phyloP scores from a whole-genome alignment of 148 eudicot genomes.

The Nyssa sinensis region DNA sequence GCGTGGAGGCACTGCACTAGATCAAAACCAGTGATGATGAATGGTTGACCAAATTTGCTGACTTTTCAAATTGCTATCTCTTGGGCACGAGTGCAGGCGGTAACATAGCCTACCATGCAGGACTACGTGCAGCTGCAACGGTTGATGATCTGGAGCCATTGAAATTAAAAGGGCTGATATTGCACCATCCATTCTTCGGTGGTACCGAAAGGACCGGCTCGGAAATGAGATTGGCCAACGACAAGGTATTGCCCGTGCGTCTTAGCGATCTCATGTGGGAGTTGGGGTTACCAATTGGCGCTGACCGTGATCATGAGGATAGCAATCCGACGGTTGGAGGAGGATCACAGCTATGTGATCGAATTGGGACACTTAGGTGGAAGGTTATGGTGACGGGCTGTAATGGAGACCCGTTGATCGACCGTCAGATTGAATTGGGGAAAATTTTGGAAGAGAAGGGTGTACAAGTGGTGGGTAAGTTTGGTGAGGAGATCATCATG shows the following conservation, averaged over 20 bases:
- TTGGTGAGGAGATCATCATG: neutral
- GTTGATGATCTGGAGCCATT: conserved; percentile 40
- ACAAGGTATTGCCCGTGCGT: conserved; percentile 29
- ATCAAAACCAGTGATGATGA: conserved; percentile 29
- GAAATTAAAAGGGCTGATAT: conserved; percentile 42
- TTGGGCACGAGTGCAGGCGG: conserved; percentile 63
- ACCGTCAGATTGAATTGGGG: conserved; percentile 27
- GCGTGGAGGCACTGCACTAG: conserved; percentile 43
- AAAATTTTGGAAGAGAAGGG: conserved; percentile 21
- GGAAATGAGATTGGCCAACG: conserved; percentile 36
- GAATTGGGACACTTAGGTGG: conserved; percentile 29
- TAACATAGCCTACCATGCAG: conserved; percentile 51
- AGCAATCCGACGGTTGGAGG: conserved; percentile 16
- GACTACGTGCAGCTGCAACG: conserved; percentile 28
- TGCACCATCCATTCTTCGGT: conserved; percentile 52
- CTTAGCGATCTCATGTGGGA: conserved; percentile 52
- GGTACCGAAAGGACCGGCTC: conserved; percentile 47
- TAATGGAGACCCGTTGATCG: conserved; percentile 37
- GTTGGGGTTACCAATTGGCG: conserved; percentile 41
- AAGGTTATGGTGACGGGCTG: conserved; percentile 29
- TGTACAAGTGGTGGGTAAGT: neutral
- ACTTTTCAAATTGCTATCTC: conserved; percentile 40
- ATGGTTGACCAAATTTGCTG: conserved; percentile 45
- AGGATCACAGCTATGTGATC: conserved; percentile 12
- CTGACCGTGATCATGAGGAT: conserved; percentile 37